A percentile compares a stretch with the other conserved stretches of the same genome.
Evolutionary conservation across 2,329 filamentous ascomycete genomes (phyloP).

Genomic region (Cytospora piceae): DNA sequence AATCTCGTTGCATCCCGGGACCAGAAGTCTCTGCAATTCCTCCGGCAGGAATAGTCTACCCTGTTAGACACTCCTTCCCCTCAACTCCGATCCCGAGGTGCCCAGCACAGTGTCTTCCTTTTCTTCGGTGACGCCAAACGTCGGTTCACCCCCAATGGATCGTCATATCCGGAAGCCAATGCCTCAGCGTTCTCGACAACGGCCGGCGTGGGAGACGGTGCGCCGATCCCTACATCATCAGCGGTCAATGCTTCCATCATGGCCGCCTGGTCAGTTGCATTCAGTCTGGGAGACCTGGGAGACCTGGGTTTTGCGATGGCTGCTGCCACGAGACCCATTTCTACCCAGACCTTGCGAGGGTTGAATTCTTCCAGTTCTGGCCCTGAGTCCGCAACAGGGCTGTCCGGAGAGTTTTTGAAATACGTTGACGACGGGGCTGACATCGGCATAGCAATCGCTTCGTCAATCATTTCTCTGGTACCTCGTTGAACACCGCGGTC

Average conservation of each 20-base stretch:
- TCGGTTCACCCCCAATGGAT: constrained; percentile 19
- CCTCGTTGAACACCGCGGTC: not conserved
- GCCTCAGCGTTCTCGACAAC: not conserved
- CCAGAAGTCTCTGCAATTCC: not conserved
- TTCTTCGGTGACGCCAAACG: not conserved
- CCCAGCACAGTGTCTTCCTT: not conserved
- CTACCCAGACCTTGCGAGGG: not conserved
- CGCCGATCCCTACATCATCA: not conserved
- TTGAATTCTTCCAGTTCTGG: not conserved
- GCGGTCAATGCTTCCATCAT: constrained; percentile 8
- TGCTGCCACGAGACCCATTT: constrained; percentile 18
- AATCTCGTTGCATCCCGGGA: not conserved
- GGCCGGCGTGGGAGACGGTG: not conserved
- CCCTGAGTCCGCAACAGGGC: not conserved
- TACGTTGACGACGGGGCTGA: not conserved
- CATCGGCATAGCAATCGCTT: constrained; percentile 11
- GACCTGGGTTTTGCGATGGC: constrained; percentile 29
- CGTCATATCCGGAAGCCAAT: constrained; percentile 12
- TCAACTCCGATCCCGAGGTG: not conserved
- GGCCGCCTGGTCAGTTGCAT: constrained; percentile 12
- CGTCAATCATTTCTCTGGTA: not conserved
- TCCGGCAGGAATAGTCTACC: not conserved
- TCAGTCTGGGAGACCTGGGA: constrained; percentile 16
- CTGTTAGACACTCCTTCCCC: not conserved
- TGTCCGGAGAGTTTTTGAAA: not conserved